Evolutionary conservation across 2,329 filamentous ascomycete species (phyloP).

Genomic region (Talaromyces sp.): DNA sequence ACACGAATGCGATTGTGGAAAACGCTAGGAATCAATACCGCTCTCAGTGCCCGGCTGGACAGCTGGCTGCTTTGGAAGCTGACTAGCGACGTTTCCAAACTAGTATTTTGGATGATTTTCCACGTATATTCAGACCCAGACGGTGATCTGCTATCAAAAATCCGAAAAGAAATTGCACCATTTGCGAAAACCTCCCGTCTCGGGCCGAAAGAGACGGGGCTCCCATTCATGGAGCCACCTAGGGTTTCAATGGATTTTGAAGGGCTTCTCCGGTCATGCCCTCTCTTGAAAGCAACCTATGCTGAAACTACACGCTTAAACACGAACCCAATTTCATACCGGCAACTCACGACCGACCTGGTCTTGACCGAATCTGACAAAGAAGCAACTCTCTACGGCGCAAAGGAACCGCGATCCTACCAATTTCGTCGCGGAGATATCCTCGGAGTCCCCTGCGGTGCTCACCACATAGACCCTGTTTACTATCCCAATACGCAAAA

Average conservation of each 20-base stretch:
- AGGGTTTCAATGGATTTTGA: constrained; percentile 39
- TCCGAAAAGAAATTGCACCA: constrained; percentile 44
- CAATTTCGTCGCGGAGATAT: constrained; percentile 38
- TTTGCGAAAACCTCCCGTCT: constrained; percentile 37
- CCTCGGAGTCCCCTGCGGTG: constrained; percentile 41
- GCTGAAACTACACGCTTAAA: constrained; percentile 45
- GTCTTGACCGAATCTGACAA: constrained; percentile 34
- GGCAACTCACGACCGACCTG: constrained; percentile 35
- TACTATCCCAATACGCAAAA: constrained; percentile 38
- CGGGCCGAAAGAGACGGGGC: constrained; percentile 31
- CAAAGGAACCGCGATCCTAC: constrained; percentile 33
- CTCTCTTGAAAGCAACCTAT: constrained; percentile 43
- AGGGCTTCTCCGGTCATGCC: constrained; percentile 40
- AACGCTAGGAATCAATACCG: constrained; percentile 24
- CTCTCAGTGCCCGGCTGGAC: constrained; percentile 38
- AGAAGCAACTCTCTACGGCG: constrained; percentile 23
- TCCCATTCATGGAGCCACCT: constrained; percentile 41
- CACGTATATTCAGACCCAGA: constrained; percentile 40
- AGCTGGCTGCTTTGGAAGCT: constrained; percentile 53
- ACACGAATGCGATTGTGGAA: constrained; percentile 38
- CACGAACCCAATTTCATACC: constrained; percentile 39
- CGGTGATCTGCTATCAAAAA: constrained; percentile 31
- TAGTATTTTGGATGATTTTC: constrained; percentile 51
- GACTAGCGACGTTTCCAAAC: constrained; percentile 49
- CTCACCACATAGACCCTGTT: constrained; percentile 39